A percentile compares a stretch with the other conserved stretches of the same genome.
phyloP scores from a whole-genome alignment of 352 stramenopile genomes.

The Phytophthora boehmeriae region DNA sequence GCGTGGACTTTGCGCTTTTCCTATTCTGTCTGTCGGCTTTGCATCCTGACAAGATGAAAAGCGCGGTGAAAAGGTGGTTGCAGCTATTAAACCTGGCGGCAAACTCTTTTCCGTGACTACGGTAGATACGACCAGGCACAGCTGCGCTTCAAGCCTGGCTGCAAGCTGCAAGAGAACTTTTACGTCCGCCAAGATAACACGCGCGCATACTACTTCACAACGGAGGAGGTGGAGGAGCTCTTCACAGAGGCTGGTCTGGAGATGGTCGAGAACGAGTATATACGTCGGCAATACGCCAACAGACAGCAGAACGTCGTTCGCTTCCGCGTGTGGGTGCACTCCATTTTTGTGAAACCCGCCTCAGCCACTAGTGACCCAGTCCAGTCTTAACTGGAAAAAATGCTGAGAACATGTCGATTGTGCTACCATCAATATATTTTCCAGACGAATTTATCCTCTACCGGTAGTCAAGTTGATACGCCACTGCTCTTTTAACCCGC shows the following conservation, averaged over 20 bases:
- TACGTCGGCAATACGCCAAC: slow-evolving; percentile 89
- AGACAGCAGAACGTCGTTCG: slow-evolving; percentile 84
- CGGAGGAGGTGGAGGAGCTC: slow-evolving; percentile 73
- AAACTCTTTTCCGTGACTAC: slow-evolving; percentile 96
- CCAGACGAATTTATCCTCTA: slow-evolving; percentile 14
- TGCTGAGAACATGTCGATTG: slow-evolving; percentile 1
- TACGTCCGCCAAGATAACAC: slow-evolving; percentile 96
- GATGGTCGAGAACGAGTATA: slow-evolving; percentile 83
- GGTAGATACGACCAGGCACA: slow-evolving; percentile 96
- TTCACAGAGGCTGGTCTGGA: slow-evolving; percentile 67
- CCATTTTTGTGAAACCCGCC: slow-evolving; percentile 83
- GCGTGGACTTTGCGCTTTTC: slow-evolving; percentile 84
- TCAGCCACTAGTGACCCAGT: slow-evolving; percentile 1
- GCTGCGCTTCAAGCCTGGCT: slow-evolving; percentile 88
- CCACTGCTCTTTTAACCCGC: slow-evolving; percentile 18
- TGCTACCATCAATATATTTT: slow-evolving; percentile 20
- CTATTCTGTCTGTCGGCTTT: slow-evolving; percentile 93
- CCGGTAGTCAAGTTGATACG: slow-evolving; percentile 5
- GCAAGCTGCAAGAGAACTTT: slow-evolving; percentile 94
- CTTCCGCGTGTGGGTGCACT: slow-evolving; percentile 90
- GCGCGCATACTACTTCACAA: slow-evolving; percentile 95
- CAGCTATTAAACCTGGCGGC: slow-evolving; percentile 73
- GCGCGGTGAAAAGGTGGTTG: slow-evolving; percentile 89
- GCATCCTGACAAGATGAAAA: slow-evolving; percentile 86
- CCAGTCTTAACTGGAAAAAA: slow-evolving; percentile 12